phyloP scores from a whole-genome alignment of 192 early-diverging fungal species.

The Rhizophagus prolifer region DNA sequence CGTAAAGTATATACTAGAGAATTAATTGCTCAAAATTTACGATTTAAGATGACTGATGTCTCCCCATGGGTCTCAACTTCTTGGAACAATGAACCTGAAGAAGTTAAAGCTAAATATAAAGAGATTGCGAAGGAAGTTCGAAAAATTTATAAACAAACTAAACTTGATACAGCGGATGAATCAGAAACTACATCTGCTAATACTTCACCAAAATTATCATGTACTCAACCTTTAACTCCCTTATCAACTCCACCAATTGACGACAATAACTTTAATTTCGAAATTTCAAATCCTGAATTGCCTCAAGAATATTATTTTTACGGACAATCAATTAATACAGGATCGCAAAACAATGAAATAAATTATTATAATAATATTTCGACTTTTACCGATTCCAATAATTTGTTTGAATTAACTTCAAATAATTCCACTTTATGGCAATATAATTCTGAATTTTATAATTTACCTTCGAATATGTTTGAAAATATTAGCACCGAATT shows the following conservation, averaged over 20 bases:
- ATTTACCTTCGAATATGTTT: not conserved
- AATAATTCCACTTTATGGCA: not conserved
- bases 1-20: not conserved
- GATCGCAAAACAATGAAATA: not conserved
- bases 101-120: not conserved
- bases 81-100: not conserved
- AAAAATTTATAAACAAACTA: not conserved
- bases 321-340: not conserved
- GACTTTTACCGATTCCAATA: not conserved
- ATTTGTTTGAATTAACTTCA: not conserved
- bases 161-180: not conserved
- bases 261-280: not conserved
- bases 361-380: not conserved
- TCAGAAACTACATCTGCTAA: not conserved
- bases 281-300: not conserved
- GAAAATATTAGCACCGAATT: not conserved
- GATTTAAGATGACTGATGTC: conserved; percentile 6
- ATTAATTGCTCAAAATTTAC: not conserved
- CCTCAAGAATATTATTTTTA: not conserved
- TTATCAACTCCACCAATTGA: not conserved
- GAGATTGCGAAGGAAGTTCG: not conserved
- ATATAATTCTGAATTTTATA: not conserved
- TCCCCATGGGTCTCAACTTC: not conserved
- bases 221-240: not conserved
- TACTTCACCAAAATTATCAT: not conserved